Evolutionary conservation across 768 basidiomycete genomes (phyloP), one percentile per base, ranked within the genome.

Genomic region (Ramaria rubella): DNA sequence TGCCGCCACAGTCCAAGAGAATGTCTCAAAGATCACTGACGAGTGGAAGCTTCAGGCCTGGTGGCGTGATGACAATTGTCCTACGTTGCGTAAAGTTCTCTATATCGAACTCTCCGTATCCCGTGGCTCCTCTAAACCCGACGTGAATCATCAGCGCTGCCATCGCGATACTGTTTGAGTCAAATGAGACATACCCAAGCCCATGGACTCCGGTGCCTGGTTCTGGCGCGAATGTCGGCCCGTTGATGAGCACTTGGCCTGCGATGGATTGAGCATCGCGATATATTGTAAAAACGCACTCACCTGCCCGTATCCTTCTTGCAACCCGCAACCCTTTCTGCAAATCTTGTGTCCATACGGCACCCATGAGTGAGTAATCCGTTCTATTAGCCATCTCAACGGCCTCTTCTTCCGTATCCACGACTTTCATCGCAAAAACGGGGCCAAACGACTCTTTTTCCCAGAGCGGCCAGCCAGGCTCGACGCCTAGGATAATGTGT

Each of bases 381-480:
- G 77, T 71, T 1, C 71, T 68, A 60, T 85, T 85, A 5, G 82
- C 80, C 21, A 81, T 65, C 43, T 76, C 75, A 6, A 83, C 69
- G 5, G 79, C 80, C 62, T 84, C 81, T 19, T 80, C 76, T 12
- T 77, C 63, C 0, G 73, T 77, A 23, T 80, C 76, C 17, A 73
- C 77, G 2, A 72, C 66, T 1, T 72, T 70, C 49, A 83, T 67
- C 11, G 69, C 71, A 5, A 80, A 65, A 0, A 81, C 78, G 43
- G 81, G 84, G 0, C 82, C 82, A 65, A 86, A 86, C 1, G 77
- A 75, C 67, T 87, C 86, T 34, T 73, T 63, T 21, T 81, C 73
- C 81, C 81, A 84, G 11, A 80, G 55, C 26, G 69, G 63, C 73
- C 78, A 81, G 7, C 74, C 80, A 0, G 74, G 75, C 57, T 69